Evolutionary conservation across 352 stramenopile genomes (phyloP).

Genomic region (Halophytophthora batemanensis): DNA sequence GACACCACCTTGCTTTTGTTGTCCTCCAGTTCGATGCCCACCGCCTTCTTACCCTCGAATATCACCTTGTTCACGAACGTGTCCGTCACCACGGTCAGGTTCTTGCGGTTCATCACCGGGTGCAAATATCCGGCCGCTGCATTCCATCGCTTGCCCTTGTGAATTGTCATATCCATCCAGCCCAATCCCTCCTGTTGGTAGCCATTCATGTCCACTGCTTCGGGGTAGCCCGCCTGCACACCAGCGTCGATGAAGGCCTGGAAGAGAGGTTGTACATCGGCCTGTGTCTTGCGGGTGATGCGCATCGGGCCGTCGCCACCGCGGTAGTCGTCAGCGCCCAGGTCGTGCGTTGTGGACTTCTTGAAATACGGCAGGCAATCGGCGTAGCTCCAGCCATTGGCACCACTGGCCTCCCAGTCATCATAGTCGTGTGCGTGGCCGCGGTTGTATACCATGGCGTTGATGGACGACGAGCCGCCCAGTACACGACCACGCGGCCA

Average conservation of each 20-base stretch:
- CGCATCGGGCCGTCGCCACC: slow-evolving; percentile 80
- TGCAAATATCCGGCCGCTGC: slow-evolving; percentile 72
- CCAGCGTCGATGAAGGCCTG: slow-evolving; percentile 88
- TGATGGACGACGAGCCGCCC: slow-evolving; percentile 86
- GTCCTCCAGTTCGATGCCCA: slow-evolving; percentile 71
- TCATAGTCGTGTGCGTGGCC: slow-evolving; percentile 88
- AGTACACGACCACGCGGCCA: slow-evolving; percentile 88
- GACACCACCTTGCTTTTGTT: slow-evolving; percentile 50
- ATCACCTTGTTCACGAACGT: slow-evolving; percentile 84
- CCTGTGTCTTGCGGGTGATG: slow-evolving; percentile 71
- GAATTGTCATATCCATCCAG: slow-evolving; percentile 89
- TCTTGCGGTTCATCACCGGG: slow-evolving; percentile 59
- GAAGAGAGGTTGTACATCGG: slow-evolving; percentile 81
- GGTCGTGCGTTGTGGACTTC: slow-evolving; percentile 77
- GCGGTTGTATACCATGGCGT: slow-evolving; percentile 91
- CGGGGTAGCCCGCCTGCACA: slow-evolving; percentile 80
- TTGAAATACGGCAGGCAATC: slow-evolving; percentile 89
- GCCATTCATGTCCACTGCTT: slow-evolving; percentile 89
- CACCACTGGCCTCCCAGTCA: slow-evolving; percentile 74
- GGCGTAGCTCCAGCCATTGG: slow-evolving; percentile 81
- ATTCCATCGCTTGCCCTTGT: slow-evolving; percentile 81
- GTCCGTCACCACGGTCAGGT: slow-evolving; percentile 77
- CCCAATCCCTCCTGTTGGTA: slow-evolving; percentile 89
- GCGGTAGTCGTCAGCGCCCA: slow-evolving; percentile 74
- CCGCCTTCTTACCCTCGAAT: slow-evolving; percentile 75